Base-by-base conservation (phyloP, 139 green algal genomes). In the Cymbomonas tetramitiformis region DNA sequence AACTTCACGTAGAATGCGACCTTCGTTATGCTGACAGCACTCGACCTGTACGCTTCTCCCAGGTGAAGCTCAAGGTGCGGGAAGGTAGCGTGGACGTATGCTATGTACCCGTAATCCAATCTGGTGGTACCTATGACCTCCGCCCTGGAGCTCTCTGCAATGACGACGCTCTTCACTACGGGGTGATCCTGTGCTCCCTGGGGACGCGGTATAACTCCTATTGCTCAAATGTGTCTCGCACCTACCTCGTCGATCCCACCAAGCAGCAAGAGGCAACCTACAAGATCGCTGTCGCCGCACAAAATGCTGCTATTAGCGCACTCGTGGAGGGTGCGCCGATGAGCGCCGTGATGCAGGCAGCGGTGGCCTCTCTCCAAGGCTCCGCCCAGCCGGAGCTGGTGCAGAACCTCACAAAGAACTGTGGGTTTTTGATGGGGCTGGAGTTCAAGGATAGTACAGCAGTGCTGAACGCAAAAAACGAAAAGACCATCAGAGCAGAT, bases 31-130 rank as follows among this genome's bases (percentile, higher is more conserved):
- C n/a, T n/a, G n/a, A n/a, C n/a, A n/a, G n/a, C n/a, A n/a, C n/a
- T n/a, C n/a, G n/a, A n/a, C n/a, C n/a, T n/a, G n/a, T n/a, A n/a
- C n/a, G n/a, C n/a, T n/a, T n/a, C n/a, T n/a, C n/a, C n/a, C 36
- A 62, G 44, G 30, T 46, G 34, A 74, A 76, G 64, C 58, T 92
- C 29, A 92, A 87, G 72, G 78, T 93, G 0, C 76, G 75, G 39
- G 30, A 66, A 0, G 88, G 94, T 7, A 81, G 85, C 23, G 73
- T 89, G 18, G 91, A 99, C 68, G 81, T 94, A 28, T 90, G 86
- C 29, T 99, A 96, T 73, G 79, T 79, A 1, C 90, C 92, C 21
- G 74, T 95, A 34, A 79, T 97, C 41, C 86, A 94, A 69, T 81
- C 62, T 24, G 79, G 87, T 1, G 69, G 75, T 9, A 44, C 60